phyloP scores from a whole-genome alignment of 2,329 filamentous ascomycete species.

The Bisporella sp. region DNA sequence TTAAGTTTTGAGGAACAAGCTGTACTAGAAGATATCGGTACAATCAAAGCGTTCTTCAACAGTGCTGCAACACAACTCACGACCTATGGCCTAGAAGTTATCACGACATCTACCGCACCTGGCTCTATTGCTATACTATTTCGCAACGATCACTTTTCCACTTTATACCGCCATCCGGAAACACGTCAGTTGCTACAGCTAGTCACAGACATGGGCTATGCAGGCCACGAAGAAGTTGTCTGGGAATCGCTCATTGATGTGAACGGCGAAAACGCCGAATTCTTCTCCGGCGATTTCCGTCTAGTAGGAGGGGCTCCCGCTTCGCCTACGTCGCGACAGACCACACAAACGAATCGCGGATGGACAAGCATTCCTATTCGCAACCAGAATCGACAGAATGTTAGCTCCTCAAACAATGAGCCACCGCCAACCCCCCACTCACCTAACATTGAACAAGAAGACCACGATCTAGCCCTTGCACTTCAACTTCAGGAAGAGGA shows the following conservation, averaged over 20 bases:
- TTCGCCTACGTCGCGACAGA: background rate
- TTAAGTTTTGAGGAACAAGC: slow-evolving; percentile 69
- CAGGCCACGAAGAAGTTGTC: slow-evolving; percentile 80
- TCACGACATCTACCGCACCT: slow-evolving; percentile 62
- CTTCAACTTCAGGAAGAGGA: slow-evolving; percentile 94
- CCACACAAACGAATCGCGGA: slow-evolving; percentile 5
- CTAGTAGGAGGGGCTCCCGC: slow-evolving; percentile 57
- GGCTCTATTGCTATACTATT: slow-evolving; percentile 88
- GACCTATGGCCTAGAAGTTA: slow-evolving; percentile 67
- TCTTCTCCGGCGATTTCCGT: slow-evolving; percentile 85
- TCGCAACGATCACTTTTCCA: slow-evolving; percentile 95
- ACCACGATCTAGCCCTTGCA: slow-evolving; percentile 77
- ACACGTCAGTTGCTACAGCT: slow-evolving; percentile 71
- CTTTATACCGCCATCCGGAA: slow-evolving; percentile 79
- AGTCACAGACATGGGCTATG: slow-evolving; percentile 90
- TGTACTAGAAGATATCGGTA: slow-evolving; percentile 73
- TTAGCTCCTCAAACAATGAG: background rate
- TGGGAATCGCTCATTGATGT: slow-evolving; percentile 94
- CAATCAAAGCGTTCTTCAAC: slow-evolving; percentile 76
- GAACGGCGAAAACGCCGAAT: slow-evolving; percentile 73
- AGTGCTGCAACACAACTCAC: slow-evolving; percentile 84
- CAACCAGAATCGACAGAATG: slow-evolving; percentile 5
- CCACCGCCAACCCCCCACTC: slow-evolving; percentile 9
- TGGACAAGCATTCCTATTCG: slow-evolving; percentile 17
- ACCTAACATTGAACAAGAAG: slow-evolving; percentile 57